phyloP scores from a whole-genome alignment of 2,329 filamentous ascomycete species.

The Fusarium cicatricum region DNA sequence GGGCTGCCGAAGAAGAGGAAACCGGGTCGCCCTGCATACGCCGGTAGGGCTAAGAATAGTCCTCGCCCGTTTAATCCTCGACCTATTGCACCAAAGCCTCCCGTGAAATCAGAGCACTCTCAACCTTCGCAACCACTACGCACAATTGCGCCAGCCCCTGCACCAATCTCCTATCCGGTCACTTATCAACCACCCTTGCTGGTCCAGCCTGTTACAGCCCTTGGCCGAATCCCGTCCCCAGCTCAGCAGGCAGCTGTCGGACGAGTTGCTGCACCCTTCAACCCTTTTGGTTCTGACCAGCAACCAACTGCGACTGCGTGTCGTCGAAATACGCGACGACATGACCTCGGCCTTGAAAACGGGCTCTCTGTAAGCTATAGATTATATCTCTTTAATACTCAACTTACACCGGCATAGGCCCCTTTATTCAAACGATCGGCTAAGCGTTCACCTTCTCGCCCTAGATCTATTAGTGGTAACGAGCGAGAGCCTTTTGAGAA shows the following conservation, averaged over 20 bases:
- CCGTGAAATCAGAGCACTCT: constrained; percentile 14
- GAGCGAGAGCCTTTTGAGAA: constrained; percentile 3
- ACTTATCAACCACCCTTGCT: background rate
- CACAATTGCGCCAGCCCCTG: constrained; percentile 21
- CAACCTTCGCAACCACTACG: background rate
- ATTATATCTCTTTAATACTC: background rate
- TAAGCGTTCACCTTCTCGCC: background rate
- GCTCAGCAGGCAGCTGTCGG: background rate
- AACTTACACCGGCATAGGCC: constrained; percentile 4
- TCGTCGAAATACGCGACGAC: background rate
- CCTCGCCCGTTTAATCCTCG: constrained; percentile 46
- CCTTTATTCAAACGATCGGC: background rate
- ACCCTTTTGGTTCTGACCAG: background rate
- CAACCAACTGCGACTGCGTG: background rate
- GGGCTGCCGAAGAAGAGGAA: constrained; percentile 49
- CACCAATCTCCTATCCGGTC: background rate
- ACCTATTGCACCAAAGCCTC: constrained; percentile 44
- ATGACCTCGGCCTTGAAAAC: background rate
- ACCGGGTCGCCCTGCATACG: constrained; percentile 54
- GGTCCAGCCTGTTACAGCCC: too few species aligned
- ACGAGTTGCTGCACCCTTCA: background rate
- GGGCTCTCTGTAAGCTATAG: background rate
- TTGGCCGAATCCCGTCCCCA: too few species aligned
- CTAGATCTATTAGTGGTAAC: background rate
- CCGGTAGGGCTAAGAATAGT: constrained; percentile 50